Evolutionary conservation across 2,329 filamentous ascomycete genomes (phyloP), one percentile per base, ranked within the genome.

Genomic region (Lachnellula willkommii): DNA sequence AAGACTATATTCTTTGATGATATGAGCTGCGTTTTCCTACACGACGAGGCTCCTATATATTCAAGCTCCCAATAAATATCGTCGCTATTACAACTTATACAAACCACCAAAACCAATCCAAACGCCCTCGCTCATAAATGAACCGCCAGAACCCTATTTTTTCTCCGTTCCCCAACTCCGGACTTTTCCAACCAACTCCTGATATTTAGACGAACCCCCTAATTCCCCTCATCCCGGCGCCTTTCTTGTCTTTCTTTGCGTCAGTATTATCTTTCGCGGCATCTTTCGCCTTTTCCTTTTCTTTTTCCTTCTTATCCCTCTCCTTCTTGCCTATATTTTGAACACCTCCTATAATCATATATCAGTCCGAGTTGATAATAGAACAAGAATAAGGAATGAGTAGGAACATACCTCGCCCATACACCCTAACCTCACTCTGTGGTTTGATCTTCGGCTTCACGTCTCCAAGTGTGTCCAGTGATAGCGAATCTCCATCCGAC

Each of bases 401-500:
- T 47, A 47, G 1, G 15, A 39, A 72, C 77, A 72, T 63, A 81
- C 80, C 80, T 73, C 80, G 72, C 49, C 80, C 79, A 64, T 78
- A 80, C 22, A 80, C 71, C 53, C 80, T 70, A 17, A 78, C 70
- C 61, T 81, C 76, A 53, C 75, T 76, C 53, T 75, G 74, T 11
- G 74, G 67, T 45, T 73, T 73, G 53, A 77, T 75, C 63, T 75
- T 80, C 11, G 72, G 70, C 62, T 73, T 76, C 50, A 26, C 39
- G 15, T 71, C 71, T 45, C 69, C 70, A 49, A 74, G 77, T 61
- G 72, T 70, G 35, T 67, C 50, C 8, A 52, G 9, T 8, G 47
- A 57, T 1, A 50, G 39, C 4, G 51, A 52, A 15, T 58, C 57
- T 14, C 49, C 49, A 36, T 55, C 55, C 6, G 17, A 51, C 46